phyloP scores from a whole-genome alignment of 2,329 filamentous ascomycete species.

The Epichloe brachyelytri region DNA sequence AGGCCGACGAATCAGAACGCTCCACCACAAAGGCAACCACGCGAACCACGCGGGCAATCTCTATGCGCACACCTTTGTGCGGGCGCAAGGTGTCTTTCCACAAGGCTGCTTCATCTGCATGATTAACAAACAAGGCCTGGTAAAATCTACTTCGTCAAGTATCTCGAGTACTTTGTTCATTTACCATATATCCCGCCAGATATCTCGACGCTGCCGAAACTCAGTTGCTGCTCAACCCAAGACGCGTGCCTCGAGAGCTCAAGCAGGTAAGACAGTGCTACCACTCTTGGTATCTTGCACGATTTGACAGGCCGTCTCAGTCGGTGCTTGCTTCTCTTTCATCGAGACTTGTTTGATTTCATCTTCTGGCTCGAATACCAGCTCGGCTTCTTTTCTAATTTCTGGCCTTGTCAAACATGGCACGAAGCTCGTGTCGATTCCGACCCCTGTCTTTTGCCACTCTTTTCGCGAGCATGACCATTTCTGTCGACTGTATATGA shows the following conservation, averaged over 20 bases:
- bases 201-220: background rate
- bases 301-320: background rate
- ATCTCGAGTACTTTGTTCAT: background rate
- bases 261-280: background rate
- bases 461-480: background rate
- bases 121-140: too few relatives aligned
- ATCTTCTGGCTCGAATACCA: too few relatives aligned
- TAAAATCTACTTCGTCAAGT: too few relatives aligned
- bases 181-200: background rate
- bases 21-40: background rate
- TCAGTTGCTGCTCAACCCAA: background rate
- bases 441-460: background rate
- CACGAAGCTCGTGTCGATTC: too few relatives aligned
- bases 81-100: too few relatives aligned
- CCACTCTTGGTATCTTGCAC: too few relatives aligned
- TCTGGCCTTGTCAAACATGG: too few relatives aligned
- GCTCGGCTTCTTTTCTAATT: too few relatives aligned
- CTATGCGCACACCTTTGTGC: background rate
- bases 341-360: background rate
- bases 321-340: background rate
- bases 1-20: too few relatives aligned
- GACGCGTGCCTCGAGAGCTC: background rate
- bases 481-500: background rate
- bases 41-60: conserved; percentile 2
- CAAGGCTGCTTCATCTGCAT: too few relatives aligned